Evolutionary conservation across 1,284 basidiomycete species (phyloP).

Genomic region (Pholiota adiposa): DNA sequence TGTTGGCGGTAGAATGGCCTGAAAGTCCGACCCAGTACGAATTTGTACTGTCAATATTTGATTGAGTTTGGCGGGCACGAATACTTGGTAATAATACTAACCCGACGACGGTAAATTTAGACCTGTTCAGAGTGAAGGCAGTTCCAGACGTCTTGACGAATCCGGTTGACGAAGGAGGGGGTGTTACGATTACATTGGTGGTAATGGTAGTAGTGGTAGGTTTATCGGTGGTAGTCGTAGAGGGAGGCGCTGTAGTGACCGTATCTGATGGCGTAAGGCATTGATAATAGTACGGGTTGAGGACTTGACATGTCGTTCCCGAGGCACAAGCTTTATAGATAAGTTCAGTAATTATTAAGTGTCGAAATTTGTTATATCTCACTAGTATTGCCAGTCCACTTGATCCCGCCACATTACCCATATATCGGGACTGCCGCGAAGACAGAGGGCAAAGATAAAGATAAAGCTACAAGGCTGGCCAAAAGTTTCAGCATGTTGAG

Average conservation of each 20-base stretch:
- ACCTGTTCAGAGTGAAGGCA: slow-evolving; percentile 54
- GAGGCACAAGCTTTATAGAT: slow-evolving; percentile 30
- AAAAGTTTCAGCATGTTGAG: slow-evolving; percentile 23
- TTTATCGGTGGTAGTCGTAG: slow-evolving; percentile 26
- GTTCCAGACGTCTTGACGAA: slow-evolving; percentile 56
- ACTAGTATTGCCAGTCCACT: slow-evolving; percentile 30
- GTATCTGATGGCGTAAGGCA: slow-evolving; percentile 37
- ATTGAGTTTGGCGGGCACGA: background rate
- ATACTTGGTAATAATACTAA: too few species aligned
- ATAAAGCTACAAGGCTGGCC: slow-evolving; percentile 24
- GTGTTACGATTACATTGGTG: too few species aligned
- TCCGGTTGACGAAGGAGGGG: slow-evolving; percentile 39
- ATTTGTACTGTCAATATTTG: slow-evolving; percentile 33
- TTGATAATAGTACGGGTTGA: slow-evolving; percentile 42
- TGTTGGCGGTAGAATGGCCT: slow-evolving; percentile 60
- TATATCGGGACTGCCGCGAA: slow-evolving; percentile 1
- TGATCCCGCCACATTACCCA: slow-evolving; percentile 33
- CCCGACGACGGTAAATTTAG: slow-evolving; percentile 54
- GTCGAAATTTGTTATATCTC: slow-evolving; percentile 1
- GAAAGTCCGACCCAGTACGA: slow-evolving; percentile 58
- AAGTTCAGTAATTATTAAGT: background rate
- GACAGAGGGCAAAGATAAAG: background rate
- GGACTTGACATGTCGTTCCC: slow-evolving; percentile 27
- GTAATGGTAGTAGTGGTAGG: slow-evolving; percentile 24
- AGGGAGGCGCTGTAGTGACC: slow-evolving; percentile 23